A percentile compares a stretch with the other conserved stretches of the same genome.
Evolutionary conservation across 345 rosid species (phyloP).

Genomic region (Anastatica hierochuntica): DNA sequence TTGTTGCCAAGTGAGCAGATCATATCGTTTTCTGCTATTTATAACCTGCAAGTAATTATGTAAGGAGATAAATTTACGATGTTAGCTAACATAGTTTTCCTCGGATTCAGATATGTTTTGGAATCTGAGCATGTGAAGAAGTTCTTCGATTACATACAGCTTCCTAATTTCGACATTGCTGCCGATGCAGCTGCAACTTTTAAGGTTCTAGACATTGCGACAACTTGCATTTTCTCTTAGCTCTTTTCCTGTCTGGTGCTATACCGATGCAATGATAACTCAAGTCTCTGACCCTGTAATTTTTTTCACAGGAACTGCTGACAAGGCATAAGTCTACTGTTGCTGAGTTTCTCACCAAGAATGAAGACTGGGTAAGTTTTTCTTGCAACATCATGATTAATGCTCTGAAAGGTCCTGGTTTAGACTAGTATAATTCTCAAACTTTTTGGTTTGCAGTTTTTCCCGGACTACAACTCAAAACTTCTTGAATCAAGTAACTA

Average conservation of each 20-base stretch:
- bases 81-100: neutral
- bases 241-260: neutral
- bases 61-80: too few relatives aligned
- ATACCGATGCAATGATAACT: neutral
- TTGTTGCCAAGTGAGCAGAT: conserved; percentile 65
- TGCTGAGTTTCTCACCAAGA: conserved; percentile 82
- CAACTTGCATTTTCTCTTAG: neutral
- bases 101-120: conserved; percentile 66
- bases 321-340: conserved; percentile 98
- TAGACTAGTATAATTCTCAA: conserved; percentile 25
- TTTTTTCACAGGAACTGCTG: conserved; percentile 64
- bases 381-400: neutral
- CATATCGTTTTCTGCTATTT: neutral
- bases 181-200: conserved; percentile 99
- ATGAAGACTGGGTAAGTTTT: conserved; percentile 81
- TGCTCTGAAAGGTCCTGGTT: neutral
- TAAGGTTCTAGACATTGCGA: conserved; percentile 42
- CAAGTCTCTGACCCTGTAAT: conserved; percentile 9
- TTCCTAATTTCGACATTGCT: conserved; percentile 92
- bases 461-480: conserved; percentile 44
- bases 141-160: conserved; percentile 83
- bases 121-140: conserved; percentile 80
- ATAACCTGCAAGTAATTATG: neutral
- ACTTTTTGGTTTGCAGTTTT: conserved; percentile 63
- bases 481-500: conserved; percentile 47